Evolutionary conservation across 2,329 filamentous ascomycete genomes (phyloP).

Genomic region (Didymosphaeria variabile): DNA sequence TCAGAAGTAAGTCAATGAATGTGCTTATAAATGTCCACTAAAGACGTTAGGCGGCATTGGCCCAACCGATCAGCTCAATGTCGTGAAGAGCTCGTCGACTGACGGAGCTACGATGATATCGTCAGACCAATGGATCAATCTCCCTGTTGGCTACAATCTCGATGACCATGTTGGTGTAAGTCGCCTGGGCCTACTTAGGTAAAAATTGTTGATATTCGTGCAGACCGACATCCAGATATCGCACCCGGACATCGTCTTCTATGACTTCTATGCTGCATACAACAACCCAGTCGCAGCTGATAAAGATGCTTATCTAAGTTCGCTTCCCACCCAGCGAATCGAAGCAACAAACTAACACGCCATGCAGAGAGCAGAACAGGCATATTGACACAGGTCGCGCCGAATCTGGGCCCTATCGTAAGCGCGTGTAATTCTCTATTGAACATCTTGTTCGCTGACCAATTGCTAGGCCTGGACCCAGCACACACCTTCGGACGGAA

Average conservation of each 20-base stretch:
- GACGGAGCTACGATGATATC: conserved; percentile 54
- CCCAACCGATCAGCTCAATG: conserved; percentile 56
- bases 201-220: conserved; percentile 2
- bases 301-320: conserved; percentile 48
- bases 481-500: conserved; percentile 63
- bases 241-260: conserved; percentile 62
- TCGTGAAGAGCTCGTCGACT: conserved; percentile 50
- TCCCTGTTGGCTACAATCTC: conserved; percentile 58
- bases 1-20: conserved; percentile 59
- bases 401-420: conserved; percentile 67
- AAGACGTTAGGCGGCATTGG: conserved; percentile 64
- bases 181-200: background rate
- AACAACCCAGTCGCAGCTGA: conserved; percentile 51
- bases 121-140: conserved; percentile 55
- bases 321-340: background rate
- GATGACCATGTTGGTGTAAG: conserved; percentile 59
- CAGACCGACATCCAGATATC: conserved; percentile 60
- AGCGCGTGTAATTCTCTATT: background rate
- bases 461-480: conserved; percentile 62
- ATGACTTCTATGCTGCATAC: conserved; percentile 70
- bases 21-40: background rate
- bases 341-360: conserved; percentile 12
- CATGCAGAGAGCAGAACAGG: conserved; percentile 56
- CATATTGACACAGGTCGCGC: conserved; percentile 68
- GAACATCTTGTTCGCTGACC: conserved; percentile 1